Percentiles rank a stretch among this genome's conserved stretches.
Conservation (phyloP, 371 early-diverging fungal species). For the Gilbertella persicaria region DNA sequence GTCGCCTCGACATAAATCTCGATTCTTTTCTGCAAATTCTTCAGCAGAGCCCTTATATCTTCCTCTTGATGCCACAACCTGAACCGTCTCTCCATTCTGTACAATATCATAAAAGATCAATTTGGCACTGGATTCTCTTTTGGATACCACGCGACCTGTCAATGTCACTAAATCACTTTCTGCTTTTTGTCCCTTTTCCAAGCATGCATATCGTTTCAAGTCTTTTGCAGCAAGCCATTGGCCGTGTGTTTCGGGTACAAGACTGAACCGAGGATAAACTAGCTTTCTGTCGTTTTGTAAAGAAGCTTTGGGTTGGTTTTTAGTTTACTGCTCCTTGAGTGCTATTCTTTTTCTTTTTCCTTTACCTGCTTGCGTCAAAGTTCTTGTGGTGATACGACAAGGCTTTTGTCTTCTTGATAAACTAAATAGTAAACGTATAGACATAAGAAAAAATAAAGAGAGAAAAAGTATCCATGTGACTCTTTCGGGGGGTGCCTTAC, state of each 20-base stretch:
- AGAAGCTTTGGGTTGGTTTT: neutral
- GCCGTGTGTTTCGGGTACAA: slow-evolving; percentile 29
- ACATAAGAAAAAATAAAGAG: neutral
- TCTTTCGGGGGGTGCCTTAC: neutral
- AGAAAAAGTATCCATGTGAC: too few species aligned
- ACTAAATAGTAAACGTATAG: neutral
- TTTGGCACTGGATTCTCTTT: slow-evolving; percentile 72
- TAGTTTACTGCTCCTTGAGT: too few species aligned
- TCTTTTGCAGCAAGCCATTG: slow-evolving; percentile 33
- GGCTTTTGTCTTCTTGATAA: too few species aligned
- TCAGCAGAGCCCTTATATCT: slow-evolving; percentile 43
- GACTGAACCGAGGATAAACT: slow-evolving; percentile 36
- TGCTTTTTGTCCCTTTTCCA: slow-evolving; percentile 39
- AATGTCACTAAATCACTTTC: slow-evolving; percentile 30
- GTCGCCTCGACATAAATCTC: slow-evolving; percentile 63
- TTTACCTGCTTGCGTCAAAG: slow-evolving; percentile 11
- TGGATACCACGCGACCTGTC: slow-evolving; percentile 64
- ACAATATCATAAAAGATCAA: slow-evolving; percentile 74
- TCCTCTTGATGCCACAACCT: slow-evolving; percentile 66
- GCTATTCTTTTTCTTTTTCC: too few species aligned
- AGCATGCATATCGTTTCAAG: slow-evolving; percentile 13
- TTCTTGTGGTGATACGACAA: neutral
- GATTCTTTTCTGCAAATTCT: slow-evolving; percentile 48
- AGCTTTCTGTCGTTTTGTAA: slow-evolving; percentile 1
- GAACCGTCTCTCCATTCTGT: slow-evolving; percentile 63